Evolutionary conservation across 495 filamentous ascomycete genomes (phyloP), one percentile per base, ranked within the genome.

Genomic region (Podospora sp.): DNA sequence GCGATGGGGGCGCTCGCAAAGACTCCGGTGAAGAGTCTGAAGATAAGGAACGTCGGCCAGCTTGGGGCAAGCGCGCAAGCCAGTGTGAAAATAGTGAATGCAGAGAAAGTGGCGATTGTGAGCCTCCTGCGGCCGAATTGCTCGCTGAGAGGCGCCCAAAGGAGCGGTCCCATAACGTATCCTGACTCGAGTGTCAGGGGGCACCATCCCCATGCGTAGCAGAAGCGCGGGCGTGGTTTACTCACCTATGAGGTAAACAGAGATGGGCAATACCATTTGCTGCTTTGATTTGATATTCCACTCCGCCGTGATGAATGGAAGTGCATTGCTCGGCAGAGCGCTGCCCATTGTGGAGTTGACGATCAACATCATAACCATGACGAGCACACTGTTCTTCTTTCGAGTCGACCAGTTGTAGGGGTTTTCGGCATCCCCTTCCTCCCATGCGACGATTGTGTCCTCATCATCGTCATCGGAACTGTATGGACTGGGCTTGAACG

Each of bases 291-390:
- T 83, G 61, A 92, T 77, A 60, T 82, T 64, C 78, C 88, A 92
- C 63, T 89, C 81, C 8, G 76, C 68, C 0, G 82, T 77, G 20
- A 91, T 89, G 58, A 81, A 84, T 5, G 80, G 81, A 50, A 85
- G 86, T 50, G 86, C 86, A 69, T 86, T 89, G 64, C 86, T 86
- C 1, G 90, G 88, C 18, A 94, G 77, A 0, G 88, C 83, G 29
- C 86, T 89, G 2, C 87, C 87, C 71, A 93, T 85, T n/a, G 91
- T 92, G 36, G 85, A 88, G 77, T 93, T 93, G 72, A 91, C 74
- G 52, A 93, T 90, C 29, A 86, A 79, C 68, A 87, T 73, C 76
- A 91, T 87, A 60, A 84, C 83, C 0, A 83, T 80, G 16, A 84
- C 60, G 2, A 90, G 72, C 16, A 90, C 81, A 58, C 80, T 80